Evolutionary conservation across 129 eudicot species (phyloP), one percentile per base, ranked within the genome.

Genomic region (Escallonia rubra): DNA sequence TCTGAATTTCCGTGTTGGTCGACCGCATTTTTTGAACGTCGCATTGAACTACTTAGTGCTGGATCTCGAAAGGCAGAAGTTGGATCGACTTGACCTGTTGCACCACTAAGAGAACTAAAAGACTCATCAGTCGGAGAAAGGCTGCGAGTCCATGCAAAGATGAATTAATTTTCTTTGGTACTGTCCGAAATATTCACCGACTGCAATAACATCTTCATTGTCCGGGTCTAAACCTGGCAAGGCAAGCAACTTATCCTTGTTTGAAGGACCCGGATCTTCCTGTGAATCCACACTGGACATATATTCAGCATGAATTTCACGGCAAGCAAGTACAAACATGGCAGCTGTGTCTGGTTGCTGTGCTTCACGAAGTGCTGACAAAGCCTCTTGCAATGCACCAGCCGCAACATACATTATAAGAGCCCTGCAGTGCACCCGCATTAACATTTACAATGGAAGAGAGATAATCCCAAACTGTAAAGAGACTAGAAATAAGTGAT

Each of bases 291-390:
- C 72, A 51, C 63, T 74, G 47, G 86, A 76, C 49, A 93, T 46
- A 63, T 65, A 84, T 46, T 89, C 95, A 6, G 74, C 67, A 62
- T 80, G 92, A 59, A 82, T 81, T 86, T 93, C 96, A 8, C 82
- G 86, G 59, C 96, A 89, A 39, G 85, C 96, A 10, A 82, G 74
- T 49, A 93, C 69, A 66, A 93, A 93, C 96, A 93, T 86, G 82
- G 95, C 90, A 51, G 99, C 99, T 44, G 92, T 89, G 69, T 93
- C 99, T 14, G 96, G 95, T 55, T 78, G 95, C 53, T 89, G 96
- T 56, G 95, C 96, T n/a, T 73, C 83, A 23, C 96, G 88, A 43
- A 93, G 85, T 63, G 95, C 92, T 4, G 93, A 82, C 73, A 93
- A 64, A 38, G 96, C 99, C 73, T 93, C 99, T 70, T 82, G 96